phyloP scores from a whole-genome alignment of 176 grass and related monocot genomes.

The Alopecurus myosuroides region DNA sequence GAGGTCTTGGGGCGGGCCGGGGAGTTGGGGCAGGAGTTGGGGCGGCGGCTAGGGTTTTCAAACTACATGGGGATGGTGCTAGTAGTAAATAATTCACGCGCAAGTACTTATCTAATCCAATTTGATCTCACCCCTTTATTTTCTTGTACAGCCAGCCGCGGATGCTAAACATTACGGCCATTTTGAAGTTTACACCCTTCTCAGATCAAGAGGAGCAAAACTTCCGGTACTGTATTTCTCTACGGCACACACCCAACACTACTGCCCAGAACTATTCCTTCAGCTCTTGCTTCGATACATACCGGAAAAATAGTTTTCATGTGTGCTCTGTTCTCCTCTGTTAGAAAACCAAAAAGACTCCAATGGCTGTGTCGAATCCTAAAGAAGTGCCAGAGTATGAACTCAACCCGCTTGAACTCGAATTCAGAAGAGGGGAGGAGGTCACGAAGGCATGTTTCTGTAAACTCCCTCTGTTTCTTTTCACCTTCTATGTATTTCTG shows the following conservation, averaged over 20 bases:
- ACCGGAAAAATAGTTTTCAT: background rate
- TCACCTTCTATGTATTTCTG: background rate
- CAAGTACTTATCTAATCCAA: constrained; percentile 6
- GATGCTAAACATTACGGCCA: constrained; percentile 89
- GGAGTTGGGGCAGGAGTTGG: too few species aligned
- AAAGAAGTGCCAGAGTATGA: constrained; percentile 92
- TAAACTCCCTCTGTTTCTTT: background rate
- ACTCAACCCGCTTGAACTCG: constrained; percentile 80
- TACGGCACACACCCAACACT: background rate
- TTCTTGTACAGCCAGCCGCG: constrained; percentile 50
- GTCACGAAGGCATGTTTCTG: constrained; percentile 51
- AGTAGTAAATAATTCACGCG: too few species aligned
- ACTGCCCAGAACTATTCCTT: background rate
- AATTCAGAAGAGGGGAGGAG: constrained; percentile 72
- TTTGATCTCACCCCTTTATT: background rate
- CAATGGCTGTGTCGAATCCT: constrained; percentile 88
- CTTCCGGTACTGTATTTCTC: constrained; percentile 52
- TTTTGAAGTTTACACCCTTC: constrained; percentile 69
- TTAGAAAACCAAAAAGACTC: constrained; percentile 81
- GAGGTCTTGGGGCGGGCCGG: too few species aligned
- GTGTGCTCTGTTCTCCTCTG: background rate
- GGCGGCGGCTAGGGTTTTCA: too few species aligned
- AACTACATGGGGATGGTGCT: too few species aligned
- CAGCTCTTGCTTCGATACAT: background rate
- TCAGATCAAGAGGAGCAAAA: constrained; percentile 91